phyloP scores from a whole-genome alignment of 176 grass and related monocot species.

The Canna indica region DNA sequence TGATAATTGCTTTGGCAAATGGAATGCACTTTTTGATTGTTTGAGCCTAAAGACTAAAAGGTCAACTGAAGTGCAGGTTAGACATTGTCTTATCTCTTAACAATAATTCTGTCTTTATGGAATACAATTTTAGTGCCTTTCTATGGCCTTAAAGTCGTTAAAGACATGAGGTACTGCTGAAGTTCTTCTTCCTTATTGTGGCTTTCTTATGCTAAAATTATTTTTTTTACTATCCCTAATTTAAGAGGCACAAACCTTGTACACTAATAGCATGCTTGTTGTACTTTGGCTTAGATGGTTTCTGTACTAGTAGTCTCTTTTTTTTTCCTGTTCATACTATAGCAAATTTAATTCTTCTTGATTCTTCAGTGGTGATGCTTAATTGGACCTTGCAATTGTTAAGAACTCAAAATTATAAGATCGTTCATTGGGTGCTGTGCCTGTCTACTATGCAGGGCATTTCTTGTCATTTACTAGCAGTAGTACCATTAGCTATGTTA shows the following conservation, averaged over 20 bases:
- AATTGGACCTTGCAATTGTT: no score
- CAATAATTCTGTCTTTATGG: neutral
- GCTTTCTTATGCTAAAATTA: no score
- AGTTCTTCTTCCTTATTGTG: no score
- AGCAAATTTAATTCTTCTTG: neutral
- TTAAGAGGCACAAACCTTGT: no score
- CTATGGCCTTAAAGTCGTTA: neutral
- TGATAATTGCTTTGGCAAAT: slow-evolving; percentile 73
- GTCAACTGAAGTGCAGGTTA: slow-evolving; percentile 34
- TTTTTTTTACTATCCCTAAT: no score
- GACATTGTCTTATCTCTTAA: no score
- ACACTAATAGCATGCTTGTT: neutral
- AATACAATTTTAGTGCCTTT: neutral
- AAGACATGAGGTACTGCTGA: no score
- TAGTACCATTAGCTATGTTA: neutral
- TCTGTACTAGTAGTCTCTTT: neutral
- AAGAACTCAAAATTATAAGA: neutral
- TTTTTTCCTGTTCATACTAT: neutral
- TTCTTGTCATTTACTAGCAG: neutral
- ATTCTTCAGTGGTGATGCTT: no score
- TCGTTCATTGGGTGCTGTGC: neutral
- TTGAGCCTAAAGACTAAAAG: slow-evolving; percentile 60
- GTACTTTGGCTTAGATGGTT: neutral
- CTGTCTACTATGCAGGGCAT: neutral
- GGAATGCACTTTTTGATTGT: slow-evolving; percentile 66